These are phyloP conservation scores for Mortierella sp. DNA, from an alignment of 371 early-diverging fungal species.

Conservation along the genomic window DNA sequence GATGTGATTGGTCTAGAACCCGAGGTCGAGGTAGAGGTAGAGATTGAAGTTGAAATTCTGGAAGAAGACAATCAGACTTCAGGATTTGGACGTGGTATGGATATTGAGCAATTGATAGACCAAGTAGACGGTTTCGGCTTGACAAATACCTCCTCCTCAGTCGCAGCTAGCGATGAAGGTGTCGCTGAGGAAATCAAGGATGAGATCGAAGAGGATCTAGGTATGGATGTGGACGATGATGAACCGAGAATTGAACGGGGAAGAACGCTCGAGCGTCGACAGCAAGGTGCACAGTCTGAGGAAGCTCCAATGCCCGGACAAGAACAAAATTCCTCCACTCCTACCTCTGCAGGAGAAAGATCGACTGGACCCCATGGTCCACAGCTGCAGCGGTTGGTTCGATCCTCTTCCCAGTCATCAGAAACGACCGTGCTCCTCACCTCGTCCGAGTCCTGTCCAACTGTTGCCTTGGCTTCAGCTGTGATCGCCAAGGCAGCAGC, in stretches of 20 bases:
- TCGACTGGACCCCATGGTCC: too few relatives aligned
- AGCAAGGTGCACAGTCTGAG: conserved; percentile 12
- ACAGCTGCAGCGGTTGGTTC: not conserved
- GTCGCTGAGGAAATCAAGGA: conserved; percentile 19
- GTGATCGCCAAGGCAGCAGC: conserved; percentile 39
- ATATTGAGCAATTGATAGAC: conserved; percentile 31
- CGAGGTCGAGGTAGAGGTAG: not conserved
- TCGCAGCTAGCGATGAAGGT: not conserved
- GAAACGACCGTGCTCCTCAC: not conserved
- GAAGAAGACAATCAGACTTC: not conserved
- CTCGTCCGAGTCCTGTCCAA: not conserved
- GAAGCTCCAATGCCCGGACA: conserved; percentile 15
- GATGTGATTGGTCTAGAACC: conserved; percentile 4
- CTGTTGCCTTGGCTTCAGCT: conserved; percentile 22
- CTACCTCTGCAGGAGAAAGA: not conserved
- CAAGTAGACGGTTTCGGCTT: conserved; percentile 25
- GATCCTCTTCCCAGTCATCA: not conserved
- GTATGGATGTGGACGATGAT: conserved; percentile 2
- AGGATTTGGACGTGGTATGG: not conserved
- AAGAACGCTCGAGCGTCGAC: not conserved
- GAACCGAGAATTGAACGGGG: not conserved
- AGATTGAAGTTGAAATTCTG: conserved; percentile 11
- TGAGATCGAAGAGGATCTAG: conserved; percentile 13
- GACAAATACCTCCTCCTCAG: not conserved
- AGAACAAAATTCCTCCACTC: too few relatives aligned